Conservation (phyloP, 306 rosid species). For the Citrullus colocynthis region DNA sequence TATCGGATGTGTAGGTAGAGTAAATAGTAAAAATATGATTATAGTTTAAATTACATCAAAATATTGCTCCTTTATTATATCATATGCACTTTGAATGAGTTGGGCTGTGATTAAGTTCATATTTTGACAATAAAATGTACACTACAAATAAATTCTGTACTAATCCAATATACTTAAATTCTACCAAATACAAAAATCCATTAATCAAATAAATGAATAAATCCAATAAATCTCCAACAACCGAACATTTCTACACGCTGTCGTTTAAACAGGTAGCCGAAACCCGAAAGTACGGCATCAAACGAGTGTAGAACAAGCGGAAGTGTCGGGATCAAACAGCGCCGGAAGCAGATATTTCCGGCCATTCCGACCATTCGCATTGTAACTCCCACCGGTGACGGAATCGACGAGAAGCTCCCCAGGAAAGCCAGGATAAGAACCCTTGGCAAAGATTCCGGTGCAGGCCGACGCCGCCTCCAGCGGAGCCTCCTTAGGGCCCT, state of each 20-base stretch:
- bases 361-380: slow-evolving; percentile 34
- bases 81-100: no score
- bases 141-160: neutral
- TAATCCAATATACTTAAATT: no score
- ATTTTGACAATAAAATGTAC: no score
- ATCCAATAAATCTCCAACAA: neutral
- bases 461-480: slow-evolving; percentile 54
- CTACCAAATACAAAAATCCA: neutral
- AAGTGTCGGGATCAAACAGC: slow-evolving; percentile 32
- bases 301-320: slow-evolving; percentile 32
- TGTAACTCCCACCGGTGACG: slow-evolving; percentile 38
- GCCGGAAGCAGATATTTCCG: slow-evolving; percentile 49
- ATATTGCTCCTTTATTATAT: no score
- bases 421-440: slow-evolving; percentile 48
- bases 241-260: neutral
- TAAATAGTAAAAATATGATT: no score
- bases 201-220: no score
- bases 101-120: no score
- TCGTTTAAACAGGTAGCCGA: neutral
- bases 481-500: slow-evolving; percentile 57
- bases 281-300: no score
- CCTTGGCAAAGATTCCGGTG: slow-evolving; percentile 37
- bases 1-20: no score
- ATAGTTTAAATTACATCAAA: no score
- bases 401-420: slow-evolving; percentile 35